Conservation (phyloP, 2,329 filamentous ascomycete species). For the Exophiala oligosperma region DNA sequence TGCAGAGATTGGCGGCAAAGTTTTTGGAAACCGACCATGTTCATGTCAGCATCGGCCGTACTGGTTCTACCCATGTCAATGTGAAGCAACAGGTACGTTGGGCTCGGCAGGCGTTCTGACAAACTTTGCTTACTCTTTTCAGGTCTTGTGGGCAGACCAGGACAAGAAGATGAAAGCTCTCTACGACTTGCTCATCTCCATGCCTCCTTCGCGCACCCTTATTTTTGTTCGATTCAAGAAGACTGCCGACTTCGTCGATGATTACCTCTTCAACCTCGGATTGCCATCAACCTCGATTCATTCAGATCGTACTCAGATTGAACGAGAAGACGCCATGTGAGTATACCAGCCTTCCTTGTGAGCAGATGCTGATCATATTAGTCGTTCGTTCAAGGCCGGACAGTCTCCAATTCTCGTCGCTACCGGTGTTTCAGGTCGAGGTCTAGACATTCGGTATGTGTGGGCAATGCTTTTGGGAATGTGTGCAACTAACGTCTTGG, state of each 20-base stretch:
- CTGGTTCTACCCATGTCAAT: slow-evolving; percentile 78
- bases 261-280: slow-evolving; percentile 76
- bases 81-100: slow-evolving; percentile 67
- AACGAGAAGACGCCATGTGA: slow-evolving; percentile 86
- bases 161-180: slow-evolving; percentile 69
- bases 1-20: slow-evolving; percentile 73
- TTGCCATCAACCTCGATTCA: slow-evolving; percentile 89
- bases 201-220: slow-evolving; percentile 74
- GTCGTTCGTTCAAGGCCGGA: slow-evolving; percentile 74
- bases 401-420: slow-evolving; percentile 77
- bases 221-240: slow-evolving; percentile 86
- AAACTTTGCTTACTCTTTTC: slow-evolving; percentile 17
- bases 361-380: slow-evolving; percentile 33
- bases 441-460: slow-evolving; percentile 51
- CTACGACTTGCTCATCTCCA: slow-evolving; percentile 68
- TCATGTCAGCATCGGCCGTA: slow-evolving; percentile 81
- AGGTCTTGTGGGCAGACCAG: slow-evolving; percentile 67
- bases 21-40: slow-evolving; percentile 74
- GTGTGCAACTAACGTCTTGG: slow-evolving; percentile 35
- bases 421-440: slow-evolving; percentile 83
- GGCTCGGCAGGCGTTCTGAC: background rate
- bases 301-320: slow-evolving; percentile 78
- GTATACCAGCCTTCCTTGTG: slow-evolving; percentile 30
- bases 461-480: background rate
- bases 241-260: slow-evolving; percentile 79